Evolutionary conservation across 305 asterid species (phyloP).

Genomic region (Fraxinus ornus): DNA sequence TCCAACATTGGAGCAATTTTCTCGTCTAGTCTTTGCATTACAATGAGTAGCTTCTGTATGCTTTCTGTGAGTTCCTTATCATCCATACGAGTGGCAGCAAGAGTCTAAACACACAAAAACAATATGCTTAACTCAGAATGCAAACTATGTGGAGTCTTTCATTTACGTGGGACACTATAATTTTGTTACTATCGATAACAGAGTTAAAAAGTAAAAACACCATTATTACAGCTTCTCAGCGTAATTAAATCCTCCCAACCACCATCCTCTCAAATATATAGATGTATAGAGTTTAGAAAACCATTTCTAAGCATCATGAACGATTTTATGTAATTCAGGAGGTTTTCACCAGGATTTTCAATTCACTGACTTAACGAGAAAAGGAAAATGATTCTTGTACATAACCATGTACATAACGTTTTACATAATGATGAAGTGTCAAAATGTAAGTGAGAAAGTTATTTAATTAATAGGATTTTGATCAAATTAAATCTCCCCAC

Average conservation of each 20-base stretch:
- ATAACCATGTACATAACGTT: too few species aligned
- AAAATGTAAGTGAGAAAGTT: too few species aligned
- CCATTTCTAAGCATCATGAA: not conserved
- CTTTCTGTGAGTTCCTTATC: slow-evolving; percentile 75
- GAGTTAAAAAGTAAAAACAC: not conserved
- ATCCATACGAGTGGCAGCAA: slow-evolving; percentile 84
- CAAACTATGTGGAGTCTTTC: not conserved
- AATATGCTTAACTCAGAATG: not conserved
- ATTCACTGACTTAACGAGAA: not conserved
- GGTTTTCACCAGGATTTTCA: not conserved
- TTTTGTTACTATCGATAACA: not conserved
- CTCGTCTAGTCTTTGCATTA: slow-evolving; percentile 77
- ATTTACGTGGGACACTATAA: not conserved
- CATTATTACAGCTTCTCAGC: not conserved
- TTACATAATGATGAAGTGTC: too few species aligned
- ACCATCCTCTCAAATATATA: not conserved
- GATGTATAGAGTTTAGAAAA: not conserved
- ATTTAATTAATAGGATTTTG: too few species aligned
- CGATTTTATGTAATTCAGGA: not conserved
- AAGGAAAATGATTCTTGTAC: not conserved
- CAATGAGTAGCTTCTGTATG: slow-evolving; percentile 84
- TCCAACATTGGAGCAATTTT: slow-evolving; percentile 87
- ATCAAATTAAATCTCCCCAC: too few species aligned
- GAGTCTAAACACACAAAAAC: slow-evolving; percentile 46
- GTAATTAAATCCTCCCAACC: not conserved